Percentiles rank a stretch among this genome's conserved stretches.
Conservation (phyloP, 2,329 filamentous ascomycete species). For the Trichoderma citrinoviride region DNA sequence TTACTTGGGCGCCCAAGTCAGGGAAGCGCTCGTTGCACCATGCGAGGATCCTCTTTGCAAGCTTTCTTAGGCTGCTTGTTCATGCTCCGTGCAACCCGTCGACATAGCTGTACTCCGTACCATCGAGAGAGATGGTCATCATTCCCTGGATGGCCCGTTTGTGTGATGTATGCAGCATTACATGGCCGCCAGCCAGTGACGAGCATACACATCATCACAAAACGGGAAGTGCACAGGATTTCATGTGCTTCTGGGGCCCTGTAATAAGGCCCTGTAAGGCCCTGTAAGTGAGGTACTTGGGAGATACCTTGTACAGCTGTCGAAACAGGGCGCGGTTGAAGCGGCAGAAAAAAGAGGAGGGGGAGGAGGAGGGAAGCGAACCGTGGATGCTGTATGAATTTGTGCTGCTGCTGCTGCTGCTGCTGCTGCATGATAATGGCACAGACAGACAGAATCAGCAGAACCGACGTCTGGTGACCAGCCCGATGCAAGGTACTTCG, state of each 20-base stretch:
- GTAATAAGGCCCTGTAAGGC: too few relatives aligned
- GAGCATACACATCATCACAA: conserved; percentile 15
- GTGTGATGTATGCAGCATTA: background rate
- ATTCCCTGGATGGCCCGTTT: too few relatives aligned
- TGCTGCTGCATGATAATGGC: background rate
- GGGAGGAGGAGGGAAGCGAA: background rate
- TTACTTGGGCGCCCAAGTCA: too few relatives aligned
- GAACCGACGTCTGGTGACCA: conserved; percentile 11
- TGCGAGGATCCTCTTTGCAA: too few relatives aligned
- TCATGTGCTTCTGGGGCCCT: background rate
- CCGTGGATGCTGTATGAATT: background rate
- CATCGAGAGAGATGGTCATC: too few relatives aligned
- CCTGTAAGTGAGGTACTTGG: too few relatives aligned
- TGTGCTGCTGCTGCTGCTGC: too few relatives aligned
- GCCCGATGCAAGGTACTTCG: background rate
- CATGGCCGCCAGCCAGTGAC: conserved; percentile 6
- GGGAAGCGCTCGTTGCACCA: too few relatives aligned
- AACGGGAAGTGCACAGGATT: background rate
- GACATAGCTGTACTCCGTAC: too few relatives aligned
- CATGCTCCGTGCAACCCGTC: too few relatives aligned
- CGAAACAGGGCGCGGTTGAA: background rate
- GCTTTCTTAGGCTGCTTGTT: too few relatives aligned
- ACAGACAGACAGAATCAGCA: background rate
- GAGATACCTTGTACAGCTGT: background rate
- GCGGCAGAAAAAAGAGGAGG: background rate